Evolutionary conservation across 108 stramenopile species (phyloP), one percentile per base, ranked within the genome.

Genomic region (Skeletonema marinoi): DNA sequence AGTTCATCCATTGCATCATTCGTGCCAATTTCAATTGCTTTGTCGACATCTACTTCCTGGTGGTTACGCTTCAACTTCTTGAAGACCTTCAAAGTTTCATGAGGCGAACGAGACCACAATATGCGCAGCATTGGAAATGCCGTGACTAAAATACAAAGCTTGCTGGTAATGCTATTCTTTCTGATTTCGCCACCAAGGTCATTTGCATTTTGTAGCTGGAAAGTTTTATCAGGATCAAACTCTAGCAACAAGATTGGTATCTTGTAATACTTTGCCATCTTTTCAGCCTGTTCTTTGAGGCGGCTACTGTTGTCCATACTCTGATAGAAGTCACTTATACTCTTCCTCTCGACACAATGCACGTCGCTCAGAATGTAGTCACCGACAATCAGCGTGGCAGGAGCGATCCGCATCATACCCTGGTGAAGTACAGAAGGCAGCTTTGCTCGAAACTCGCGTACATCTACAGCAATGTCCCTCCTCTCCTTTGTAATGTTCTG

Each of bases 301-400:
- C 99, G 73, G n/a, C 99, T 98, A 48, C 89, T 93, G 25, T 56
- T 56, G 2, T 87, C 88, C 78, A 99, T 96, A 35, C 92, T 93
- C 10, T 95, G 95, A 84, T 93, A 97, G 59, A 99, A 80, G 80
- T 99, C 99, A 67, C 93, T 87, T 56, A 99, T 87, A 65, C 92
- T 90, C 85, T 99, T 99, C 44, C 99, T 77, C 75, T 99, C 99
- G 1, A 99, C 88, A 60, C 97, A 97, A 56, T 98, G 91, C 16
- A 98, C 96, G 68, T 96, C 98, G 68, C 97, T 91, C 61, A 99
- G 80, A 4, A 99, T 94, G 66, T 94, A 99, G 81, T 99, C 99
- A 6, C 99, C 98, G 6, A 99, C 96, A 16, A 86, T 86, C 11
- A 99, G 78, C 25, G 98, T 98, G 29, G 91, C 87, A 3, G 99